Conservation (phyloP, 192 early-diverging fungal genomes). For the Entrophospora sp. region DNA sequence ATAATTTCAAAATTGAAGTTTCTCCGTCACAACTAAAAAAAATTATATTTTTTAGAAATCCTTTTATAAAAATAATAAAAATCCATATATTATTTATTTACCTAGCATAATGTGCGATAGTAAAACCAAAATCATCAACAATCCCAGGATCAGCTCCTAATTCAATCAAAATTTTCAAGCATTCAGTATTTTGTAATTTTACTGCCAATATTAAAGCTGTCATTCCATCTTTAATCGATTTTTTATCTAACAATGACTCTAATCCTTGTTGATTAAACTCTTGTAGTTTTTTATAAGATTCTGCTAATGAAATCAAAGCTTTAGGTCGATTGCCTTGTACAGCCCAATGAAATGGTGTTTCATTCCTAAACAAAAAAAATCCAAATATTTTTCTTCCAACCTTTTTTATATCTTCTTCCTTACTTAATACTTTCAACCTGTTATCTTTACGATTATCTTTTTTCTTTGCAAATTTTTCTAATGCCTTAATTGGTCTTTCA, state of each 20-base stretch:
- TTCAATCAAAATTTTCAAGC: not conserved
- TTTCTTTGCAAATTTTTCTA: not conserved
- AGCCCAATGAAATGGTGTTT: slow-evolving; percentile 17
- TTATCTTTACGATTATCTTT: not conserved
- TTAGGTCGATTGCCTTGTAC: not conserved
- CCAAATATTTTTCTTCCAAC: not conserved
- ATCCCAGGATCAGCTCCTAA: slow-evolving; percentile 4
- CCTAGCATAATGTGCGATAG: not conserved
- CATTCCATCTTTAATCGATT: not conserved
- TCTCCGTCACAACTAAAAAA: not conserved
- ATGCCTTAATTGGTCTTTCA: not conserved
- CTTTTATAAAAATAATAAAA: not conserved
- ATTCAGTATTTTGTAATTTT: not conserved
- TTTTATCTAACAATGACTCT: not conserved
- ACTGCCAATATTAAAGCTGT: not conserved
- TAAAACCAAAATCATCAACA: not conserved
- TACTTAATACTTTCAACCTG: not conserved
- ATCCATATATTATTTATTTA: not conserved
- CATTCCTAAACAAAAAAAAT: not conserved
- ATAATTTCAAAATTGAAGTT: not conserved
- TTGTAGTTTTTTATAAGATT: not conserved
- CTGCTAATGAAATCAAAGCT: not conserved
- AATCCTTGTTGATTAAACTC: not conserved
- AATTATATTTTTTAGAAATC: not conserved
- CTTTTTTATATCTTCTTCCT: not conserved